phyloP scores from a whole-genome alignment of 73 alveolate genomes.

The Paramecium biaurelia region DNA sequence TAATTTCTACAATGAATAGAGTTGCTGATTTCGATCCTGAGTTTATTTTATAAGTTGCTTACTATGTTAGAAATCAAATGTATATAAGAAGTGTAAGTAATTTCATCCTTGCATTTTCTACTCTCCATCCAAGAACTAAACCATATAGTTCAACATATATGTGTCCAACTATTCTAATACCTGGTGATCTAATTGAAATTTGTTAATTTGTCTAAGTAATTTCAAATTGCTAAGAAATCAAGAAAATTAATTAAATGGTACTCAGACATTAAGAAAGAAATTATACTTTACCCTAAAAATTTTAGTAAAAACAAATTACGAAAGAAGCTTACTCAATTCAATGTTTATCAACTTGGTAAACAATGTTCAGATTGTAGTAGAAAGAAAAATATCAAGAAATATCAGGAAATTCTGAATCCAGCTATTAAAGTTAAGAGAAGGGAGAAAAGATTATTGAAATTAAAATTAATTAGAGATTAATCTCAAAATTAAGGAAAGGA shows the following conservation, averaged over 20 bases:
- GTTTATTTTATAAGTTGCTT: conserved; percentile 59
- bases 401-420: not conserved
- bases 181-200: conserved; percentile 63
- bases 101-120: conserved; percentile 62
- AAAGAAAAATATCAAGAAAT: not conserved
- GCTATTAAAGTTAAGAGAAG: not conserved
- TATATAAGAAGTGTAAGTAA: conserved; percentile 65
- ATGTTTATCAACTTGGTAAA: conserved; percentile 63
- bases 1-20: not conserved
- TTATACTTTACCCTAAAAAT: not conserved
- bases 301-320: conserved; percentile 45
- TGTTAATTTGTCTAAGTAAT: conserved; percentile 30
- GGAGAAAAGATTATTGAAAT: not conserved
- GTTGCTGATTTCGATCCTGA: conserved; percentile 65
- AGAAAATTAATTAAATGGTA: too few species aligned
- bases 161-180: conserved; percentile 16
- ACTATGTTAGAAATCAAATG: conserved; percentile 64
- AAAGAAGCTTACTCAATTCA: conserved; percentile 53
- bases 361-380: conserved; percentile 62
- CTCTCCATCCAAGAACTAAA: not conserved
- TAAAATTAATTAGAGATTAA: not conserved
- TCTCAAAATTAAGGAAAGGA: not conserved
- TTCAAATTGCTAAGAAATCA: not conserved
- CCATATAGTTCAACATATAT: conserved; percentile 63
- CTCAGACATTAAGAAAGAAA: too few species aligned